phyloP scores from a whole-genome alignment of 805 yeast species.

The Cephaloascus fragrans region DNA sequence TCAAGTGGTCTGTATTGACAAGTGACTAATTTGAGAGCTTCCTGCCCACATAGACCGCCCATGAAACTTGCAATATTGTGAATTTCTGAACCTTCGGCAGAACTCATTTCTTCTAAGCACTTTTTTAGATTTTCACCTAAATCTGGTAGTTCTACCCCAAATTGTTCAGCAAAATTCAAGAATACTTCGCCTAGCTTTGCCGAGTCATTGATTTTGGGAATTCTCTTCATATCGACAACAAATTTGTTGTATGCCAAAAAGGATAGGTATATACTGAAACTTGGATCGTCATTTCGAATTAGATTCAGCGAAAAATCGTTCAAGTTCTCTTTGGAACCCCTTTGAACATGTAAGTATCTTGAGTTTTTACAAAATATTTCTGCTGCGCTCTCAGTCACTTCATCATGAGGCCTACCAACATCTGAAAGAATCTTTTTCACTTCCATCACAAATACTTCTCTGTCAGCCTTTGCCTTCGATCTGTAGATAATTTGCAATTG shows the following conservation, averaged over 20 bases:
- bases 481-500: conserved; percentile 48
- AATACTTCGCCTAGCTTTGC: conserved; percentile 12
- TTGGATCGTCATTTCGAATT: conserved; percentile 4
- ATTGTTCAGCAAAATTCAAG: conserved; percentile 1
- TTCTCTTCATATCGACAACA: conserved; percentile 6
- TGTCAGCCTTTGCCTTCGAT: conserved; percentile 44
- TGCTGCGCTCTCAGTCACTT: conserved; percentile 24
- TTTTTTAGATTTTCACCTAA: conserved; percentile 6
- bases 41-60: conserved; percentile 87
- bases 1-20: conserved; percentile 75
- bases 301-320: conserved; percentile 8
- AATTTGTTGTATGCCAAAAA: conserved; percentile 23
- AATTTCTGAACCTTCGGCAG: conserved; percentile 28
- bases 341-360: conserved; percentile 37
- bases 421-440: conserved; percentile 15
- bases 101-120: conserved; percentile 21
- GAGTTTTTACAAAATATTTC: conserved; percentile 54
- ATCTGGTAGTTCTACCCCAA: conserved; percentile 8
- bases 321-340: conserved; percentile 26
- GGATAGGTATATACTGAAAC: conserved; percentile 26
- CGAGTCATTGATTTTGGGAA: conserved; percentile 13
- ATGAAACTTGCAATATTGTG: conserved; percentile 57
- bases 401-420: conserved; percentile 16
- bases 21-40: conserved; percentile 65
- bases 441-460: conserved; percentile 22